phyloP scores from a whole-genome alignment of 2,329 filamentous ascomycete genomes.

The Sporothrix mexicana region DNA sequence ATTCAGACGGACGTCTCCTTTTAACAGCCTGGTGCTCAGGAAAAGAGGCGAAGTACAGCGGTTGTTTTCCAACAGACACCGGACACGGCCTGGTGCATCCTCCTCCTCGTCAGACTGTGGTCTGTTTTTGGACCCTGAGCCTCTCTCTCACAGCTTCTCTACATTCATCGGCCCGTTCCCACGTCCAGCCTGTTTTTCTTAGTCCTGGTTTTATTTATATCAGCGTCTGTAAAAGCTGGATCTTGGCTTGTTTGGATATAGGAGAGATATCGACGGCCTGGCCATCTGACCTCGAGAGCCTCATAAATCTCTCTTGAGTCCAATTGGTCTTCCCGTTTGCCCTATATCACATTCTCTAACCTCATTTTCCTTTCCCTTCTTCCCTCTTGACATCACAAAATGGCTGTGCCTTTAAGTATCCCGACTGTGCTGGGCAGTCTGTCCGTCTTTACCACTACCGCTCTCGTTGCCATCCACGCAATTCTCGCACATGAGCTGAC shows the following conservation, averaged over 20 bases:
- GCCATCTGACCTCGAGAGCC: constrained; percentile 2
- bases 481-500: constrained; percentile 48
- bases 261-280: constrained; percentile 21
- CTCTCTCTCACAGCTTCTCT: constrained; percentile 10
- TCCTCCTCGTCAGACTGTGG: constrained; percentile 19
- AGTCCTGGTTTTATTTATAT: constrained; percentile 18
- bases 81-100: constrained; percentile 14
- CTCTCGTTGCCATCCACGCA: constrained; percentile 49
- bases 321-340: constrained; percentile 8
- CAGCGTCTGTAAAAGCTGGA: background rate
- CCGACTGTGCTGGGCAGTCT: constrained; percentile 47
- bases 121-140: constrained; percentile 18
- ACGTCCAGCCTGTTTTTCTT: constrained; percentile 28
- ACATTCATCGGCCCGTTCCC: constrained; percentile 24
- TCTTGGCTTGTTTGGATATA: background rate
- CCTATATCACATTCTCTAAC: background rate
- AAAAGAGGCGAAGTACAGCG: constrained; percentile 20
- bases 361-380: background rate
- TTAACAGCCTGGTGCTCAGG: background rate
- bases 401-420: constrained; percentile 47
- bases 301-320: background rate
- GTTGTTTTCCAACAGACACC: constrained; percentile 9
- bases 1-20: background rate
- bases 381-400: constrained; percentile 36
- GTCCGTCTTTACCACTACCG: constrained; percentile 49